phyloP scores from a whole-genome alignment of 768 basidiomycete species.

The Agaricus subrufescens region DNA sequence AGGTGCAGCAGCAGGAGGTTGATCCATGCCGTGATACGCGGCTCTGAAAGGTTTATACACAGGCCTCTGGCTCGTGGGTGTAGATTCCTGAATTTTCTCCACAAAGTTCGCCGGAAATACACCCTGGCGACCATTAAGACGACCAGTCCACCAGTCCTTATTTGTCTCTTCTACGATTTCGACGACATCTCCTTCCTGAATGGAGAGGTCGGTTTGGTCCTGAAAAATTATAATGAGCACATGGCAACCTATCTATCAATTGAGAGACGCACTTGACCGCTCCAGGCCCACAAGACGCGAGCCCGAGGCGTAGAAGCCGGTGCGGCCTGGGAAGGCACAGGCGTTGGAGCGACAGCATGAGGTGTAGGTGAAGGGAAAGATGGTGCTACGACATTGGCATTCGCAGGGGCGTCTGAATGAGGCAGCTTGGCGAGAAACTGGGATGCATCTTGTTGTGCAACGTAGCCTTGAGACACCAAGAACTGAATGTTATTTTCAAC shows the following conservation, averaged over 20 bases:
- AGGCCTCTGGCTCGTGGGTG: slow-evolving; percentile 18
- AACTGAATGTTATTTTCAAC: slow-evolving; percentile 55
- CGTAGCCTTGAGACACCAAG: slow-evolving; percentile 48
- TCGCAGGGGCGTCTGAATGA: slow-evolving; percentile 11
- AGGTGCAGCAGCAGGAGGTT: slow-evolving; percentile 24
- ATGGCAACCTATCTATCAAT: slow-evolving; percentile 2
- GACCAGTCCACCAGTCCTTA: slow-evolving; percentile 85
- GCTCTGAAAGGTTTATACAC: slow-evolving; percentile 42
- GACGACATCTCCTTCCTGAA: slow-evolving; percentile 70
- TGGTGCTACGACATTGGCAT: neutral
- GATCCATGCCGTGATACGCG: slow-evolving; percentile 33
- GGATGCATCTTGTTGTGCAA: slow-evolving; percentile 44
- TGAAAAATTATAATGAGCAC: slow-evolving; percentile 20
- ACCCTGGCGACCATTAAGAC: slow-evolving; percentile 55
- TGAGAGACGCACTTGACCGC: slow-evolving; percentile 39
- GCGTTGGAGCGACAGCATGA: slow-evolving; percentile 6
- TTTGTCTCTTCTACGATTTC: slow-evolving; percentile 79
- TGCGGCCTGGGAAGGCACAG: slow-evolving; percentile 13
- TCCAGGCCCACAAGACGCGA: slow-evolving; percentile 61
- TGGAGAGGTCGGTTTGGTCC: slow-evolving; percentile 79
- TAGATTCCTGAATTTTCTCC: slow-evolving; percentile 39
- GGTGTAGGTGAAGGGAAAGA: slow-evolving; percentile 7
- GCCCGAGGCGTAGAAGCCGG: slow-evolving; percentile 30
- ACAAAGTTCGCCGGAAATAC: slow-evolving; percentile 79
- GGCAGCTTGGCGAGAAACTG: slow-evolving; percentile 47